phyloP scores from a whole-genome alignment of 192 early-diverging fungal species.

The Mortierella alpina region DNA sequence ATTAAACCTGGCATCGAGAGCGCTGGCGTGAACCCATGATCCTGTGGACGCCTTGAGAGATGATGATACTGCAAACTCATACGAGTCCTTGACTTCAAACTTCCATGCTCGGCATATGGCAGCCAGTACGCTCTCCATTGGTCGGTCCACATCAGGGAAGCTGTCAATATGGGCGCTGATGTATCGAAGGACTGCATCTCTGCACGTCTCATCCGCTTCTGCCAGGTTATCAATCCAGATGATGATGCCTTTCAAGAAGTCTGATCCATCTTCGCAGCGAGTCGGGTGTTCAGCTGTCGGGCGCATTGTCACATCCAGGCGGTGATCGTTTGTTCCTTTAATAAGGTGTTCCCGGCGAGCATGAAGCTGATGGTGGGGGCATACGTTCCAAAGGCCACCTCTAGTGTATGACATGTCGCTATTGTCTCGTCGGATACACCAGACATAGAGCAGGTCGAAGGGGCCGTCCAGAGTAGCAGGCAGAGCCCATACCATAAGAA shows the following conservation, averaged over 20 bases:
- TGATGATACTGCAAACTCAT: neutral
- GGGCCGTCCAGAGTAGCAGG: slow-evolving; percentile 9
- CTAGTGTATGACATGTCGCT: neutral
- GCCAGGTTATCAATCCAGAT: neutral
- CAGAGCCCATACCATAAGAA: slow-evolving; percentile 18
- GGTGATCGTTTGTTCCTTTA: too few species aligned
- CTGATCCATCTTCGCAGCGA: neutral
- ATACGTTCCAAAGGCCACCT: neutral
- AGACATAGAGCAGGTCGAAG: neutral
- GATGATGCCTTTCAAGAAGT: neutral
- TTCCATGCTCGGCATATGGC: neutral
- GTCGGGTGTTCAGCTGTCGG: neutral
- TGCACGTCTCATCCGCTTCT: too few species aligned
- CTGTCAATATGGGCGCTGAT: slow-evolving; percentile 4
- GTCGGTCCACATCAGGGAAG: neutral
- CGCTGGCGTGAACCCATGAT: slow-evolving; percentile 13
- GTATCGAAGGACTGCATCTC: too few species aligned
- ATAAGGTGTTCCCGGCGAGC: too few species aligned
- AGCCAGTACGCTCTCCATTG: neutral
- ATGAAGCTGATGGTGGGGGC: neutral
- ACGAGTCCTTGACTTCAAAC: neutral
- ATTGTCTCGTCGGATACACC: neutral
- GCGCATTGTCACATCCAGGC: too few species aligned
- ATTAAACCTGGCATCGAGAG: neutral
- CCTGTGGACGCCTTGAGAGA: neutral